These are phyloP conservation scores for Primulina tabacum DNA, from an alignment of 257 asterid species.

Conservation along the genomic window DNA sequence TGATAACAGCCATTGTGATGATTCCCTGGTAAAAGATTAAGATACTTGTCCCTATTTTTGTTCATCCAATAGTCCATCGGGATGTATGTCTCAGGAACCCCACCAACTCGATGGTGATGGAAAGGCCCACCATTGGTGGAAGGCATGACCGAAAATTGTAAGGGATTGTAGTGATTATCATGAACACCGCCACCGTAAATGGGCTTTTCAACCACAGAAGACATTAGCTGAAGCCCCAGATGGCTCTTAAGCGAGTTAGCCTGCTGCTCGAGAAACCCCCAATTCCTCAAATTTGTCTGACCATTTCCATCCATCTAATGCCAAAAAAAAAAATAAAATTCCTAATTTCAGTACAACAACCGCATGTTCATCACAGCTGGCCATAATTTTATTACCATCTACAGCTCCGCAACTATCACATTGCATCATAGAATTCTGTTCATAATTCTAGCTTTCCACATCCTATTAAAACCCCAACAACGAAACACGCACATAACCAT, in stretches of 20 bases:
- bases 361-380: constrained; percentile 15
- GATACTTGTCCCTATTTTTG: constrained; percentile 46
- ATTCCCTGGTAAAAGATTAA: constrained; percentile 38
- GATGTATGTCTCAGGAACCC: constrained; percentile 43
- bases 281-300: constrained; percentile 44
- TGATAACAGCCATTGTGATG: constrained; percentile 40
- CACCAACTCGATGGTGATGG: constrained; percentile 68
- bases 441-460: constrained; percentile 20
- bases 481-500: constrained; percentile 5
- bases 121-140: constrained; percentile 55
- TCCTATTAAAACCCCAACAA: constrained; percentile 32
- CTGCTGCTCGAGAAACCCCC: constrained; percentile 49
- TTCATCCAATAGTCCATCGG: constrained; percentile 54
- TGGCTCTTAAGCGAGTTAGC: constrained; percentile 34
- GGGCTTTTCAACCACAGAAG: constrained; percentile 56
- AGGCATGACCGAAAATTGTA: constrained; percentile 41
- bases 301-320: constrained; percentile 70
- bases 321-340: constrained; percentile 11
- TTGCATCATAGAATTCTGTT: constrained; percentile 14
- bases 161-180: constrained; percentile 33
- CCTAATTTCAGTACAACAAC: constrained; percentile 24
- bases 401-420: constrained; percentile 19
- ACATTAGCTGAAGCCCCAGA: constrained; percentile 56
- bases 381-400: constrained; percentile 20
- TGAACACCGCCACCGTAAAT: constrained; percentile 37